These are phyloP conservation scores for Calonectria crousiana DNA, from an alignment of 2,329 filamentous ascomycete genomes.

Conservation along the genomic window DNA sequence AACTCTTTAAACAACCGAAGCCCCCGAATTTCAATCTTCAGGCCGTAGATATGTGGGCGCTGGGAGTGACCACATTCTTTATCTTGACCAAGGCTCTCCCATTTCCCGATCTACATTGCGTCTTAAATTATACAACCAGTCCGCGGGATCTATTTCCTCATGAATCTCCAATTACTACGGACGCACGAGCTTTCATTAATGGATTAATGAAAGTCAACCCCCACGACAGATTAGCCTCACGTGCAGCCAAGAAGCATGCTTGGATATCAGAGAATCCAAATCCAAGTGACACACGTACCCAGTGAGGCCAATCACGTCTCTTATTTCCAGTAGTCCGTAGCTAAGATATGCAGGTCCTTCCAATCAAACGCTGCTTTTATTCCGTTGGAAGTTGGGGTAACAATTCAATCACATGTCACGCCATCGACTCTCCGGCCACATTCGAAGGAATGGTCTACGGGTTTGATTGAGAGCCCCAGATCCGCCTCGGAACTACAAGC, in stretches of 20 bases:
- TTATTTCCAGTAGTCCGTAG: neutral
- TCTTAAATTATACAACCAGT: neutral
- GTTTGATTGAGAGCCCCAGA: neutral
- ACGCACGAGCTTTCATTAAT: neutral
- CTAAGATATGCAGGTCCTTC: neutral
- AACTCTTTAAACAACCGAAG: neutral
- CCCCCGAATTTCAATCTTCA: neutral
- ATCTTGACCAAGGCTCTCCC: neutral
- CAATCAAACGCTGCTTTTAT: rapidly evolving
- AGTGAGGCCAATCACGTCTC: neutral
- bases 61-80: neutral
- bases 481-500: neutral
- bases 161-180: neutral
- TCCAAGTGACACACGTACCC: neutral
- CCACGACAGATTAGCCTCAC: neutral
- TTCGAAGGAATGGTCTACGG: neutral
- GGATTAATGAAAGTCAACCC: neutral
- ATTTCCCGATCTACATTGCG: neutral
- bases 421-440: neutral
- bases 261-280: neutral
- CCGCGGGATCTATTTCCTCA: neutral
- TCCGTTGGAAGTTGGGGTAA: neutral
- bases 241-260: neutral
- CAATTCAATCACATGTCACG: neutral
- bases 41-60: neutral